These are phyloP conservation scores for Cryptococcus sp. DNA, from an alignment of 1,284 basidiomycete genomes.

Conservation along the genomic window DNA sequence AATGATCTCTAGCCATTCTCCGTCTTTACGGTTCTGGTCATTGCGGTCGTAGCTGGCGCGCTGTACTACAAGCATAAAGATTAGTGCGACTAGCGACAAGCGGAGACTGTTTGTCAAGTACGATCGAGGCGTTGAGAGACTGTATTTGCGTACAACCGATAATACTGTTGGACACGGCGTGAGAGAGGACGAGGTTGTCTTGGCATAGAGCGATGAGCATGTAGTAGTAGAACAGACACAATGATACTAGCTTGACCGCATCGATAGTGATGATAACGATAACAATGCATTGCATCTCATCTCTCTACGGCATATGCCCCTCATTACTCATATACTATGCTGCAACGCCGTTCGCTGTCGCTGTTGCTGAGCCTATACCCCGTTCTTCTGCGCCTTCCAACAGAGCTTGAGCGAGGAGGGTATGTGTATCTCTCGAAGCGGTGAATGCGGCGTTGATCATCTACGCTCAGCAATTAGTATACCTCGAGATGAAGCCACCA, in stretches of 20 bases:
- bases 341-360: not conserved
- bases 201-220: not conserved
- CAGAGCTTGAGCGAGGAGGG: slow-evolving; percentile 33
- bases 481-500: not conserved
- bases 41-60: slow-evolving; percentile 44
- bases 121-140: not conserved
- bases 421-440: slow-evolving; percentile 34
- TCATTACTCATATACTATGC: no score
- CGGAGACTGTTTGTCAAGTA: not conserved
- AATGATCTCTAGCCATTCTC: slow-evolving; percentile 26
- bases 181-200: no score
- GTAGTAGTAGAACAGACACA: no score
- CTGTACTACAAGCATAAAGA: slow-evolving; percentile 36
- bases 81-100: not conserved
- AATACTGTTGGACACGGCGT: no score
- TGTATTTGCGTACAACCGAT: not conserved
- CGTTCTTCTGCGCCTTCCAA: slow-evolving; percentile 28
- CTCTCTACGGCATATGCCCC: no score
- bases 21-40: slow-evolving; percentile 40
- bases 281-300: no score
- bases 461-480: slow-evolving; percentile 11
- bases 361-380: slow-evolving; percentile 7
- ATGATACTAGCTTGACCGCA: no score
- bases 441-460: slow-evolving; percentile 38
- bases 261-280: no score